Evolutionary conservation across 2,329 filamentous ascomycete genomes (phyloP).

Genomic region (Cytospora piceicola): DNA sequence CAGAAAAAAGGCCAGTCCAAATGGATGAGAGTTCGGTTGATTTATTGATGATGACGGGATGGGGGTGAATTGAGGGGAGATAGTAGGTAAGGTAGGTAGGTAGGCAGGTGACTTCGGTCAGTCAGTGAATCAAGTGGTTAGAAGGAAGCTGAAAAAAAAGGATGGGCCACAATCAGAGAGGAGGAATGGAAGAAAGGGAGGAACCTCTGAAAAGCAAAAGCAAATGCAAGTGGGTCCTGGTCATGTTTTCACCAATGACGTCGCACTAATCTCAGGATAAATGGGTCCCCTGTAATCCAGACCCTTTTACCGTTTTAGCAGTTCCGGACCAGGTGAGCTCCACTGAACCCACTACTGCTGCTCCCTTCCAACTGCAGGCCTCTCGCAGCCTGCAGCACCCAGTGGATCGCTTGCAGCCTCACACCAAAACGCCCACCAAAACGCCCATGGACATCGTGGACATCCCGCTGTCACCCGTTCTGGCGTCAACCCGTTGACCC

Average conservation of each 20-base stretch:
- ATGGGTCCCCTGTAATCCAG: not conserved
- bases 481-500: not conserved
- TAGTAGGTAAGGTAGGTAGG: not conserved
- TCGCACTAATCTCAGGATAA: not conserved
- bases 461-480: no score
- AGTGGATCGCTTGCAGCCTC: conserved; percentile 4
- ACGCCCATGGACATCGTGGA: no score
- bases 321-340: not conserved
- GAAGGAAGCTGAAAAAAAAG: conserved; percentile 27
- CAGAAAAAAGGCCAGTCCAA: conserved; percentile 7
- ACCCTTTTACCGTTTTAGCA: not conserved
- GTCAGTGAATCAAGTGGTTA: conserved; percentile 17
- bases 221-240: not conserved
- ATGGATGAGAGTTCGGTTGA: conserved; percentile 6
- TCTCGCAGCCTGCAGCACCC: not conserved
- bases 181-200: conserved; percentile 28
- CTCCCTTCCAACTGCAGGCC: not conserved
- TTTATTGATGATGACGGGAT: conserved; percentile 12
- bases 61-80: conserved; percentile 14
- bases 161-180: conserved; percentile 19
- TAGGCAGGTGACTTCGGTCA: not conserved
- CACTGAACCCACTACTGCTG: not conserved
- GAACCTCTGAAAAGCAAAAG: conserved; percentile 20
- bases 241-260: not conserved
- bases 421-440: no score